Evolutionary conservation across 495 filamentous ascomycete species (phyloP), one percentile per base, ranked within the genome.

Genomic region (Pyrenula massariospora): DNA sequence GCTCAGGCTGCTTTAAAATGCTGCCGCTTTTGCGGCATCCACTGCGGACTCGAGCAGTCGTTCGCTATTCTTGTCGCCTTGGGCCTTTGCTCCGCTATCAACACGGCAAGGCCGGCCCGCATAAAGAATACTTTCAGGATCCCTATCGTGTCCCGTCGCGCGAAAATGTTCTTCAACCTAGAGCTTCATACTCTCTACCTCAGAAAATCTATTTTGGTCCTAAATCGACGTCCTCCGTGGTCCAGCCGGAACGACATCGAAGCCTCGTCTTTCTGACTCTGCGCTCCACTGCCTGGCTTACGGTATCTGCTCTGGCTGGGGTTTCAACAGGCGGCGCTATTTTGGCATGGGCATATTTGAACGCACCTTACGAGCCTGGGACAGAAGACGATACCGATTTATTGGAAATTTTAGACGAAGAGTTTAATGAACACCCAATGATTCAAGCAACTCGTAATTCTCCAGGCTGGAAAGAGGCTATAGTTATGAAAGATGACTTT

Each of bases 361-460:
- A 59, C 68, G 57, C 61, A 65, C 72, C 72, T 19, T 60, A 62
- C 50, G 36, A 22, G 23, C 72, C 70, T 31, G 73, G 68, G n/a
- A 62, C 69, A 10, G 22, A 42, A 2, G 66, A 68, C 22, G 70
- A 77, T 57, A n/a, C 52, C 25, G 20, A 24, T 11, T 53, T 55
- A 52, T 24, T 73, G 22, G 53, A 64, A 36, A 53, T 56, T 12
- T 65, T 74, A n/a, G 54, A 65, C 11, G 55, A 50, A 0, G 49
- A 59, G 22, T 69, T 66, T 50, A 69, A 74, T 23, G 56, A 69
- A 22, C 70, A 84, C 1, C 77, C 81, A 12, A 63, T 85, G 56
- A 80, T 87, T 21, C 63, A 71, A 56, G 62, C 70, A 22, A 69
- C 87, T 24, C 69, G 72, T n/a, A 52, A 65, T 12, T 68, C 85